Evolutionary conservation across 78 protist genomes (phyloP), one percentile per base, ranked within the genome.

Genomic region (Speleostelium caveatum): DNA sequence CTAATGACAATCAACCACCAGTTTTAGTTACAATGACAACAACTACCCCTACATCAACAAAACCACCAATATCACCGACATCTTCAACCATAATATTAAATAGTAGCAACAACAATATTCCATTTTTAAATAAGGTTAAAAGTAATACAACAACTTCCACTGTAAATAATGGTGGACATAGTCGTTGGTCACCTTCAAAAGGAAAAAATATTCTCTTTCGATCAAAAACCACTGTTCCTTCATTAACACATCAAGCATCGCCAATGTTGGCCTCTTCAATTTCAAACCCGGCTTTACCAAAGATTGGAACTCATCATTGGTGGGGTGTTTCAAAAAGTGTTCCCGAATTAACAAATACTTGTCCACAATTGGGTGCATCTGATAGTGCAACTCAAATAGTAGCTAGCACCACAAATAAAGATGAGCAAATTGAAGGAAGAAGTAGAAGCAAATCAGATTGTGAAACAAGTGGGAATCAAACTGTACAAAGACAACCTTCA

Each of bases 231-330:
- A 67, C 89, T 6, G 89, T 76, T 21, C 89, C 89, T 16, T 68
- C 61, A 21, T 42, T 30, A 58, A 56, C 35, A n/a, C 38, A 2
- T 5, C 38, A 16, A 65, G 36, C 22, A 35, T 22, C 7, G 22
- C 39, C n/a, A 5, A 2, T 19, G 3, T 53, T 3, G 24, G 41
- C 45, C 28, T 17, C 19, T 14, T 4, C 53, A n/a, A 14, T 42
- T 42, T 28, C 90, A 36, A 21, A 71, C 4, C 49, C 77, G 2
- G 17, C 74, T 39, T 3, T 28, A 10, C 86, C 86, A 24, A 75
- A 62, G 22, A 75, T 75, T 30, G 86, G 86, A 2, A 75, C 86
- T 5, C 86, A 75, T 41, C 86, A 75, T 62, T 75, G 71, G 73
- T 75, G 86, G 86, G 86, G 86, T n/a, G 65, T 60, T 2, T 41